Base-by-base conservation (phyloP, 306 rosid genomes). In the Trichosanthes truncata region DNA sequence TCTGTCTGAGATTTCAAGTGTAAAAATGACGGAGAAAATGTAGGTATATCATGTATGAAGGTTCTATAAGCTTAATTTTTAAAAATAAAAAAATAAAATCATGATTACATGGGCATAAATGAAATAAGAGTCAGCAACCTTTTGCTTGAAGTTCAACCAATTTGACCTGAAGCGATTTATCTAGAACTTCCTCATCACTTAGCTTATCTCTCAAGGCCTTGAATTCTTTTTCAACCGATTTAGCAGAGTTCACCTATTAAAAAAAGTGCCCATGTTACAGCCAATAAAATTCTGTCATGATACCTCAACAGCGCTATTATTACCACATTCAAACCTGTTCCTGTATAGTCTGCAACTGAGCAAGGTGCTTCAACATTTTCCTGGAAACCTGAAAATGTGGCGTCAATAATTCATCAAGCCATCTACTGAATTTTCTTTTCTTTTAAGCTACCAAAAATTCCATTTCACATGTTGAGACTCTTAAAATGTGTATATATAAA, bases 111-210 rank as follows among this genome's bases (percentile, higher is more conserved):
- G 33, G 15, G 33, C 4, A 23, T 23, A 57, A 23, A 79, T 56
- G 56, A 63, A 76, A 77, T 83, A 80, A n/a, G 60, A 65, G 78
- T 80, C 72, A 46, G 23, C 9, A 76, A 94, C 98, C 93, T 90
- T 85, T 91, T 82, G 86, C 87, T 72, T 87, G 89, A 74, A 83
- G 80, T 81, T 94, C 96, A 72, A 83, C 87, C 89, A 89, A 45
- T 78, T 89, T 90, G 45, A 89, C 92, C 38, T 94, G 93, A 31
- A 94, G 98, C 63, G 98, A 87, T 85, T 90, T 94, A 52, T 89
- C 94, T 73, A 84, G 15, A 31, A 91, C 86, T 81, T 81, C 89
- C 53, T 89, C 94, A 10, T 92, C 95, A 82, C 91, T 89, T 49
- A 88, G 77, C 87, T 94, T 92, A 45, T 86, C 83, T 78, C 89